A percentile compares a stretch with the other conserved stretches of the same genome.
phyloP scores from a whole-genome alignment of 2,329 filamentous ascomycete genomes.

The Diaporthe humulicola region DNA sequence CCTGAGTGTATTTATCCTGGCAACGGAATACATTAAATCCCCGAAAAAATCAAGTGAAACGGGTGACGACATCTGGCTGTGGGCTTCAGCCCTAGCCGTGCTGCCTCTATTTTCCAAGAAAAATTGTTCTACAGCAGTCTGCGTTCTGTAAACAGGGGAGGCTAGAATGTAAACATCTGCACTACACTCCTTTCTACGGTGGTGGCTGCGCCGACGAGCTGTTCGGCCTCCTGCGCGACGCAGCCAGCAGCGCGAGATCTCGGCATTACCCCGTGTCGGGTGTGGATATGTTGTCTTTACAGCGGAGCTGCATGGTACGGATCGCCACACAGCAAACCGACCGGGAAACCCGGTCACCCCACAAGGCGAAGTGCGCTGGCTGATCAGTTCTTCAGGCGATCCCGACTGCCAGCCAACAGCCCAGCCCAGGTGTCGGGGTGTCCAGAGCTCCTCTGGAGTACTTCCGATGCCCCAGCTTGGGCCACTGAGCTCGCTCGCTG shows the following conservation, averaged over 20 bases:
- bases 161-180: neutral
- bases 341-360: slow-evolving; percentile 21
- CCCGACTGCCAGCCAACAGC: neutral
- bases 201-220: neutral
- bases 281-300: slow-evolving; percentile 21
- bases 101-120: neutral
- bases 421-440: neutral
- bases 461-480: slow-evolving; percentile 4
- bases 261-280: slow-evolving; percentile 7
- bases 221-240: neutral
- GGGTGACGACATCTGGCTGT: neutral
- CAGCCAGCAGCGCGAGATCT: neutral
- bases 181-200: neutral
- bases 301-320: slow-evolving; percentile 7
- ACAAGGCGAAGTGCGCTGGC: slow-evolving; percentile 28
- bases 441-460: slow-evolving; percentile 16
- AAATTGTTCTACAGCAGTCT: neutral
- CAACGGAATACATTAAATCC: slow-evolving; percentile 1
- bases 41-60: neutral
- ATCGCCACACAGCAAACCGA: neutral
- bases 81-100: slow-evolving; percentile 1
- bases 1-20: neutral
- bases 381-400: slow-evolving; percentile 13
- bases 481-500: neutral
- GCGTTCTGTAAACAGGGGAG: too few species aligned